Percentiles rank a stretch among this genome's conserved stretches.
Evolutionary conservation across 495 filamentous ascomycete species (phyloP).

Genomic region (Xylaria intraflava): DNA sequence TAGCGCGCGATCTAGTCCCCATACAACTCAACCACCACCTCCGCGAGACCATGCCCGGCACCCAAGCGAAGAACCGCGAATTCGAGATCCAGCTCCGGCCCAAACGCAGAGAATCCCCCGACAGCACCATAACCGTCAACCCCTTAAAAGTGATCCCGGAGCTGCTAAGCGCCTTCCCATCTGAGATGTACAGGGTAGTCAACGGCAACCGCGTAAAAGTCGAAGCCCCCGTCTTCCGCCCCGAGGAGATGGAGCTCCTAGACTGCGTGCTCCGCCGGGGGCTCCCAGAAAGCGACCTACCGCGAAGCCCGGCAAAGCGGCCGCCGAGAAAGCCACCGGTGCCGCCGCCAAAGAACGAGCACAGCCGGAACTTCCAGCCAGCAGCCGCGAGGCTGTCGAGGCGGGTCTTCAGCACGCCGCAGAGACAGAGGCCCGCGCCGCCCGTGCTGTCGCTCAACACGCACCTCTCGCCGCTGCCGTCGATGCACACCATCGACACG

Average conservation of each 20-base stretch:
- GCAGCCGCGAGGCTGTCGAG: neutral
- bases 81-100: neutral
- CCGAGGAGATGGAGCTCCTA: slow-evolving; percentile 11
- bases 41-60: neutral
- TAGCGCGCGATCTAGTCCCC: slow-evolving; percentile 11
- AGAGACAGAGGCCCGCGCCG: neutral
- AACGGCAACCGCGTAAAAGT: neutral
- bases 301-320: neutral
- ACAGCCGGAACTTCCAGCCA: neutral
- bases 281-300: neutral
- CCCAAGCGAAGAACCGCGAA: neutral
- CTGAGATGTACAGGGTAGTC: slow-evolving; percentile 4
- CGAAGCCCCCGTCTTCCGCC: slow-evolving; percentile 4
- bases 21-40: slow-evolving; percentile 18
- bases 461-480: neutral
- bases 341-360: neutral
- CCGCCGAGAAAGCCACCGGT: neutral
- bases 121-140: slow-evolving; percentile 4
- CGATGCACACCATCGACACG: neutral
- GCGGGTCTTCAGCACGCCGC: neutral
- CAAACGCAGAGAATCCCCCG: neutral
- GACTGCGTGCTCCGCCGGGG: slow-evolving; percentile 14
- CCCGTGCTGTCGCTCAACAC: neutral
- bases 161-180: slow-evolving; percentile 2
- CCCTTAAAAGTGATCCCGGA: slow-evolving; percentile 17